Evolutionary conservation across 768 basidiomycete species (phyloP).

Genomic region (Coprinopsis strossmayeri): DNA sequence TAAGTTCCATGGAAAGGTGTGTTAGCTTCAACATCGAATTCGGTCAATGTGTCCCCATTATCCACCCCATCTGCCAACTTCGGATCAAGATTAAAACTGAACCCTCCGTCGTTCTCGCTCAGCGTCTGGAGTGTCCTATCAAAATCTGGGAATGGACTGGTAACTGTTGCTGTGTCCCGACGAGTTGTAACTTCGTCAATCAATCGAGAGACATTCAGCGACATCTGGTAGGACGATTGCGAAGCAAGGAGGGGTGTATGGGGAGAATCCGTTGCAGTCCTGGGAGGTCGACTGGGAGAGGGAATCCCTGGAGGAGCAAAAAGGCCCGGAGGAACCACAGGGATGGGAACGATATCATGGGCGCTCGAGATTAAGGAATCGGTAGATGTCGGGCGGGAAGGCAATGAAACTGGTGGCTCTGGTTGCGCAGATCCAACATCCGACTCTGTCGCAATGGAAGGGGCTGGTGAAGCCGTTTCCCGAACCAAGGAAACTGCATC

Average conservation of each 20-base stretch:
- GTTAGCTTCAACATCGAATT: constrained; percentile 45
- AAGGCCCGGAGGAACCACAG: constrained; percentile 42
- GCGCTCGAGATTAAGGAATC: constrained; percentile 27
- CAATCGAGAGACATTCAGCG: constrained; percentile 75
- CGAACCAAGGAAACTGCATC: constrained; percentile 16
- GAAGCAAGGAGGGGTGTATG: constrained; percentile 47
- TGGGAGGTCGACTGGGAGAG: constrained; percentile 46
- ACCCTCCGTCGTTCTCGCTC: constrained; percentile 60
- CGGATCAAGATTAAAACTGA: constrained; percentile 84
- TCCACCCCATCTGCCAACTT: constrained; percentile 53
- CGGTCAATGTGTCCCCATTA: constrained; percentile 33
- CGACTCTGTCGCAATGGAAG: constrained; percentile 44
- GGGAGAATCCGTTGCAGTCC: constrained; percentile 42
- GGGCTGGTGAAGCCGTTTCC: constrained; percentile 36
- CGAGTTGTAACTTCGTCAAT: constrained; percentile 78
- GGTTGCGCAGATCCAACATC: constrained; percentile 42
- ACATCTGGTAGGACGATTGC: constrained; percentile 76
- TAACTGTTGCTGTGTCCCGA: constrained; percentile 40
- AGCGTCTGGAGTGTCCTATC: constrained; percentile 77
- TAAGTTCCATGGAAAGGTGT: constrained; percentile 62
- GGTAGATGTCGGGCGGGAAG: constrained; percentile 30
- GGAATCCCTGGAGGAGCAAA: constrained; percentile 59
- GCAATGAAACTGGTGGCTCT: constrained; percentile 32
- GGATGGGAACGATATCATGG: constrained; percentile 27
- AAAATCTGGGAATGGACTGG: constrained; percentile 81